These are phyloP conservation scores for Leccinum rimulosum DNA, from an alignment of 768 basidiomycete species.

Conservation along the genomic window DNA sequence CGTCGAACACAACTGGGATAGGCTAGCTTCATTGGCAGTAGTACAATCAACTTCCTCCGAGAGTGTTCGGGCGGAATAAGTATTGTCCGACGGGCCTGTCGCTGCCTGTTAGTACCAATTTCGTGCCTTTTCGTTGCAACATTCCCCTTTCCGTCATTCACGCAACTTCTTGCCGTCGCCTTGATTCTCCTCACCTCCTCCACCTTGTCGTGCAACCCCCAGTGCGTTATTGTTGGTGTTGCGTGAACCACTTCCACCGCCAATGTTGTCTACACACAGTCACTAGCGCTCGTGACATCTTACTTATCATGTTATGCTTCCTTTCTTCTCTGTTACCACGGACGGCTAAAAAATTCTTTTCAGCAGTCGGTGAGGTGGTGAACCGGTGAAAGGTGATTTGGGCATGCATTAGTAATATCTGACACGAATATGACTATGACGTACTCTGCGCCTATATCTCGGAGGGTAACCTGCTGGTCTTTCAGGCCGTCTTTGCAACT, in stretches of 20 bases:
- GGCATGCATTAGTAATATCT: not conserved
- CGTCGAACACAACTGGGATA: not conserved
- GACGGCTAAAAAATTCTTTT: not conserved
- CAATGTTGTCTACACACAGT: too few species aligned
- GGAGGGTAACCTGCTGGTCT: slow-evolving; percentile 47
- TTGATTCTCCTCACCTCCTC: not conserved
- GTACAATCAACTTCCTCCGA: not conserved
- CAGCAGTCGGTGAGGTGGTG: not conserved
- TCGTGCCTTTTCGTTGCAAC: too few species aligned
- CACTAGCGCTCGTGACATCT: too few species aligned
- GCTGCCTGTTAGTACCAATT: too few species aligned
- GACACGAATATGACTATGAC: not conserved
- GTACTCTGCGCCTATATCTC: not conserved
- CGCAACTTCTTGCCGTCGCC: not conserved
- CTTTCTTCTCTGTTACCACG: not conserved
- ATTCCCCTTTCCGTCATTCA: not conserved
- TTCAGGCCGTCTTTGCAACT: slow-evolving; percentile 90
- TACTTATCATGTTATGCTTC: too few species aligned
- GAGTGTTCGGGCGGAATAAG: not conserved
- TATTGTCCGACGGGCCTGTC: not conserved
- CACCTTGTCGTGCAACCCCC: not conserved
- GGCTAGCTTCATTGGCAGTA: not conserved
- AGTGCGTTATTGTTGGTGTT: not conserved
- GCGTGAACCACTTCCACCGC: too few species aligned
- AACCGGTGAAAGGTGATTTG: not conserved